These are phyloP conservation scores for Leptographium flavum DNA, from an alignment of 2,329 filamentous ascomycete species.

Conservation along the genomic window DNA sequence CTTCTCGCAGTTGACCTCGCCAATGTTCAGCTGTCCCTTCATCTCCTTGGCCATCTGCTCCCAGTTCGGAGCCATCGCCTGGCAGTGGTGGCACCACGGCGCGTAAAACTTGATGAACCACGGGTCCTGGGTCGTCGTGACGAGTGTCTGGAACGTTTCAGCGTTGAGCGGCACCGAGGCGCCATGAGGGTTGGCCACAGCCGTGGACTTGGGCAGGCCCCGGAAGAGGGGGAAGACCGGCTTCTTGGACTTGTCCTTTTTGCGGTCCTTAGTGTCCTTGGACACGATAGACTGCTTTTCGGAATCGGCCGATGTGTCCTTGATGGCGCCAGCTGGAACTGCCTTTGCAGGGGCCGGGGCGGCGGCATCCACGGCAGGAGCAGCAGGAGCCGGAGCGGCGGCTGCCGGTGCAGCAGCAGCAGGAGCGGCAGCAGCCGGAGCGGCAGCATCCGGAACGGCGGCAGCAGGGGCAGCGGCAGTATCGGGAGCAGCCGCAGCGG, in stretches of 20 bases:
- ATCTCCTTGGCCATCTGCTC: conserved; percentile 79
- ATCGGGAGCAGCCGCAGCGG: not conserved
- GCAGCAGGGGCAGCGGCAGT: not conserved
- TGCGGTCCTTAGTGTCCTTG: conserved; percentile 8
- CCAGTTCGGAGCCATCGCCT: conserved; percentile 86
- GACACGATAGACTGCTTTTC: not conserved
- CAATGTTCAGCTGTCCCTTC: conserved; percentile 78
- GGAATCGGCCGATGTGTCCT: not conserved
- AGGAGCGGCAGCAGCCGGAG: not conserved
- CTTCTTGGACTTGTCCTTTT: conserved; percentile 6
- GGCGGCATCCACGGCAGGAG: not conserved
- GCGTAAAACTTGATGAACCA: conserved; percentile 99
- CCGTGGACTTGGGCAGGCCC: conserved; percentile 34
- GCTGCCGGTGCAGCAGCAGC: not conserved
- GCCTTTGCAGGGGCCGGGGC: not conserved
- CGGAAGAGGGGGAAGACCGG: conserved; percentile 3
- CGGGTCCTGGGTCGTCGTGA: conserved; percentile 76
- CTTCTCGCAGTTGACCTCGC: conserved; percentile 87
- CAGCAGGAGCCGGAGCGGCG: not conserved
- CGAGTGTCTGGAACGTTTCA: conserved; percentile 72
- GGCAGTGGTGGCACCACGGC: conserved; percentile 93
- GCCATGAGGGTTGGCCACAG: conserved; percentile 60
- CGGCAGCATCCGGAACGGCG: not conserved
- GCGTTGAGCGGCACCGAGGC: conserved; percentile 61
- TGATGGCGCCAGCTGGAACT: not conserved